phyloP scores from a whole-genome alignment of 2,329 filamentous ascomycete genomes.

The Chaetomiaceae sp. region DNA sequence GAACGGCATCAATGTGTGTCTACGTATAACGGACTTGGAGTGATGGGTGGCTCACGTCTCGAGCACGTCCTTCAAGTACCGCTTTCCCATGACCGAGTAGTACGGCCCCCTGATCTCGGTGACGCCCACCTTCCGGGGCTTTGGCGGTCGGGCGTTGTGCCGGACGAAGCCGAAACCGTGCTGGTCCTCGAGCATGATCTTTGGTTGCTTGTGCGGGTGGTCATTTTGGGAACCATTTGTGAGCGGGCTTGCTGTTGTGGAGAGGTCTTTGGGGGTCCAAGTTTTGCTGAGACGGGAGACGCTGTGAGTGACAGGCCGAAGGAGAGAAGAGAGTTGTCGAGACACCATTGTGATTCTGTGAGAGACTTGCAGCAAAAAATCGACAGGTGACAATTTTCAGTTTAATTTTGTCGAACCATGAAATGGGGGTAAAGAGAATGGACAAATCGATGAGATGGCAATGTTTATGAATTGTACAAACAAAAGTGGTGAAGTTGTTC shows the following conservation, averaged over 20 bases:
- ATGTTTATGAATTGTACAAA: no score
- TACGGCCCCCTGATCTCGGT: constrained; percentile 54
- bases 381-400: no score
- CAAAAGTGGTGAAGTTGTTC: no score
- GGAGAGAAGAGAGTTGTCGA: neutral
- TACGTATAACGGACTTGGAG: no score
- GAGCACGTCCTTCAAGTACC: constrained; percentile 47
- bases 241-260: neutral
- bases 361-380: no score
- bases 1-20: no score
- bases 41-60: constrained; percentile 41
- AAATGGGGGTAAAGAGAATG: no score
- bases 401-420: no score
- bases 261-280: neutral
- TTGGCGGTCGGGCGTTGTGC: constrained; percentile 43
- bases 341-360: neutral
- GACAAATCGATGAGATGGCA: no score
- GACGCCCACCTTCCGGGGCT: constrained; percentile 45
- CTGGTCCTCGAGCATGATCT: constrained; percentile 42
- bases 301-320: neutral
- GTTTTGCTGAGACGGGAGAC: neutral
- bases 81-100: constrained; percentile 50
- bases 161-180: constrained; percentile 47
- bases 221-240: neutral
- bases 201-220: constrained; percentile 6